phyloP scores from a whole-genome alignment of 2,329 filamentous ascomycete species.

The Rutstroemia sp. region DNA sequence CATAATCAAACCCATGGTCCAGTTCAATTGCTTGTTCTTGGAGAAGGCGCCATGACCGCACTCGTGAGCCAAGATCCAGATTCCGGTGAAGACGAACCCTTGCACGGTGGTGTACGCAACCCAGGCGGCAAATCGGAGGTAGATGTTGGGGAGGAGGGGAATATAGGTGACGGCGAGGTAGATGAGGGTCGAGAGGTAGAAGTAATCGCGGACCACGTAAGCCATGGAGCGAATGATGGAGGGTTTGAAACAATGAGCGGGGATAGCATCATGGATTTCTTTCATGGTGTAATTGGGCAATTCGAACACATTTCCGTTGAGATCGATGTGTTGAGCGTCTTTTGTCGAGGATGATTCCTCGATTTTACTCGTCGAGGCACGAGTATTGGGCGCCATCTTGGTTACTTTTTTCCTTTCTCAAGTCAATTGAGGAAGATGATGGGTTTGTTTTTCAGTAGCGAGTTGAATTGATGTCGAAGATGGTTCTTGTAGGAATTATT shows the following conservation, averaged over 20 bases:
- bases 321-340: slow-evolving; percentile 25
- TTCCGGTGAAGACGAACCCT: slow-evolving; percentile 59
- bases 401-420: not conserved
- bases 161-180: slow-evolving; percentile 47
- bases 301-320: slow-evolving; percentile 29
- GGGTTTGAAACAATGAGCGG: slow-evolving; percentile 55
- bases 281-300: slow-evolving; percentile 31
- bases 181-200: slow-evolving; percentile 41
- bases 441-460: too few species aligned
- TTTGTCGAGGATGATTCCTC: not conserved
- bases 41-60: slow-evolving; percentile 66
- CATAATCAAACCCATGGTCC: slow-evolving; percentile 54
- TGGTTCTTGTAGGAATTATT: too few species aligned
- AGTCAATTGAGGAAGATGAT: not conserved
- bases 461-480: too few species aligned
- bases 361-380: not conserved
- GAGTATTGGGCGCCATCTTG: slow-evolving; percentile 4
- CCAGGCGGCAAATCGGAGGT: slow-evolving; percentile 46
- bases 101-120: slow-evolving; percentile 55
- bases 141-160: slow-evolving; percentile 38
- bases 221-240: slow-evolving; percentile 45
- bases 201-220: slow-evolving; percentile 51
- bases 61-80: slow-evolving; percentile 69
- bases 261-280: slow-evolving; percentile 42
- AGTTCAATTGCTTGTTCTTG: slow-evolving; percentile 47